Conservation (phyloP, 176 grass and related monocot genomes). For the maize (Zea mays) region DNA sequence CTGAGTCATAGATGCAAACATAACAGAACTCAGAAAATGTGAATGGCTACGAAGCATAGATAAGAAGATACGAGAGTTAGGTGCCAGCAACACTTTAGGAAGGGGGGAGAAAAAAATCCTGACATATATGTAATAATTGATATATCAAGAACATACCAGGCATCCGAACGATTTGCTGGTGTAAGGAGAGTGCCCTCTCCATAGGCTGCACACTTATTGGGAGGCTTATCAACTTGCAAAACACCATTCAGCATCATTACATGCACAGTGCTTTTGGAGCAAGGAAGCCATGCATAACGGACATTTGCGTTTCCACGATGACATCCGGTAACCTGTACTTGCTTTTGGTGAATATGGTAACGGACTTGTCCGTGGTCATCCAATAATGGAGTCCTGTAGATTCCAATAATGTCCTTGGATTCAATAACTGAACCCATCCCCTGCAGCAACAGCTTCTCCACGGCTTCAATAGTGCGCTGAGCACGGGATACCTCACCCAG, state of each 20-base stretch:
- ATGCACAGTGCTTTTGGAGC: conserved; percentile 64
- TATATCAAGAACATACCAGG: conserved; percentile 59
- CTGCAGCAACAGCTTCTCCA: conserved; percentile 78
- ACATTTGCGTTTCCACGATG: conserved; percentile 82
- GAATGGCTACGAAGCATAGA: background rate
- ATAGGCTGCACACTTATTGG: conserved; percentile 50
- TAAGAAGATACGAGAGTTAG: background rate
- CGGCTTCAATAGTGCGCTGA: conserved; percentile 49
- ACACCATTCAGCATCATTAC: conserved; percentile 67
- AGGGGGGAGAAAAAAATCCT: background rate
- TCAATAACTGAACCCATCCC: conserved; percentile 54
- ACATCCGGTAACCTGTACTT: conserved; percentile 49
- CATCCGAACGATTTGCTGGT: conserved; percentile 62
- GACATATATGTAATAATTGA: background rate
- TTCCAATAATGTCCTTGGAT: conserved; percentile 67
- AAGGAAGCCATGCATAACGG: conserved; percentile 90
- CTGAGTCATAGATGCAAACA: background rate
- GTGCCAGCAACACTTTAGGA: background rate
- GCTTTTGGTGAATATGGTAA: conserved; percentile 66
- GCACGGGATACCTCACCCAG: conserved; percentile 33
- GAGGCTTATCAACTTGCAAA: conserved; percentile 57
- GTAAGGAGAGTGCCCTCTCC: conserved; percentile 72
- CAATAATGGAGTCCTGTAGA: conserved; percentile 63
- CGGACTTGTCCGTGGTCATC: conserved; percentile 54
- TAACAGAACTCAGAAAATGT: background rate